phyloP scores from a whole-genome alignment of 2,329 filamentous ascomycete species.

The Bimuria novae-zelandiae region DNA sequence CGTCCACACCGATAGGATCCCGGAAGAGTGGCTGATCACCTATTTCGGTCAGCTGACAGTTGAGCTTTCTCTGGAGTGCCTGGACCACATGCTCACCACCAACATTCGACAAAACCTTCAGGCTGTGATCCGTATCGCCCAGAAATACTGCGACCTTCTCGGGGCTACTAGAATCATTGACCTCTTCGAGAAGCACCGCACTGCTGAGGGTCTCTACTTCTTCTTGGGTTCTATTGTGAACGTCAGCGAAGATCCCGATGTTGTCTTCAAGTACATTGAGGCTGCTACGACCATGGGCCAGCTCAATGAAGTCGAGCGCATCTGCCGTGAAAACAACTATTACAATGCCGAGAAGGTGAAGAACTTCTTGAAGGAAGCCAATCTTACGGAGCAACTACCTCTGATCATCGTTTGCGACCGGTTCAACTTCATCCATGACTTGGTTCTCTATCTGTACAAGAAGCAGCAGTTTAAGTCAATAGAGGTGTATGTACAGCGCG shows the following conservation, averaged over 20 bases:
- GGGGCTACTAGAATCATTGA: conserved; percentile 87
- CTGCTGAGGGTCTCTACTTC: conserved; percentile 95
- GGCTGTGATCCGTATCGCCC: conserved; percentile 91
- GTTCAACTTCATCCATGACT: conserved; percentile 98
- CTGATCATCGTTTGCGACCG: conserved; percentile 98
- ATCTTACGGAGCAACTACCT: conserved; percentile 87
- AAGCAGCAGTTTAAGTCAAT: conserved; percentile 99
- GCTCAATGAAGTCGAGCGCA: conserved; percentile 93
- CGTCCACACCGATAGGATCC: conserved; percentile 84
- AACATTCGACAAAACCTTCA: conserved; percentile 98
- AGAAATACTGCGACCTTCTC: conserved; percentile 96
- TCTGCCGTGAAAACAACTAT: conserved; percentile 83
- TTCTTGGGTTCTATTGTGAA: conserved; percentile 98
- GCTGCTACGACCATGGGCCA: conserved; percentile 93
- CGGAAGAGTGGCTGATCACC: conserved; percentile 84
- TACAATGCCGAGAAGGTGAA: conserved; percentile 86
- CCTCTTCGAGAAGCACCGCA: conserved; percentile 96
- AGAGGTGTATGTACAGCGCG: conserved; percentile 95
- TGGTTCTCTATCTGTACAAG: conserved; percentile 96
- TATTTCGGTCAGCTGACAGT: conserved; percentile 96
- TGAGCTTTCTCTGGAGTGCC: conserved; percentile 89
- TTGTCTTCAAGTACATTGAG: conserved; percentile 99
- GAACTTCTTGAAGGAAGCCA: conserved; percentile 98
- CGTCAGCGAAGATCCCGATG: conserved; percentile 90
- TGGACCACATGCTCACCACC: conserved; percentile 93